Base-by-base conservation (phyloP, 2,329 filamentous ascomycete genomes). In the Chrysosporium queenslandicum region DNA sequence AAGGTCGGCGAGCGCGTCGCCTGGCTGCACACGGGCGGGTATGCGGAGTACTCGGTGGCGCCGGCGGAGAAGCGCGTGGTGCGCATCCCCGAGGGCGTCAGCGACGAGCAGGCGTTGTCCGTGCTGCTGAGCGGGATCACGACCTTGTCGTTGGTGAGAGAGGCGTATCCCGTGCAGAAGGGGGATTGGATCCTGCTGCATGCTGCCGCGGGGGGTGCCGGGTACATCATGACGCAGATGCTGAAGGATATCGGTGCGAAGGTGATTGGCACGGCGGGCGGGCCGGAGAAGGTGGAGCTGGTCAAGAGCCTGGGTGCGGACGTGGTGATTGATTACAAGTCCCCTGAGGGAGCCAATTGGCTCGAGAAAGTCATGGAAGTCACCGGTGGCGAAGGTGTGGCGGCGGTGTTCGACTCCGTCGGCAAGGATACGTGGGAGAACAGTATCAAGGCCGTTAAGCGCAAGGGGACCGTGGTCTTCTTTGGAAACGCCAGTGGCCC, bases 341-440 rank as follows among this genome's bases (percentile, higher is more conserved):
- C 95, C 57, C 86, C 94, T 64, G 86, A 89, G 57, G 83, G 83
- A 60, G 79, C 92, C 40, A 86, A 92, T 51, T 77, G 78, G 65
- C 83, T 92, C 52, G 86, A 94, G 58, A 77, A 77, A 63, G 76
- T 96, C 53, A 94, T 94, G 63, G 89, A 96, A 74, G 81, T 87
- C 46, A 95, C 88, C 0, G 78, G 74, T 1, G 84, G 84, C 0
- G 71, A 81, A 55, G 90, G 90, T 6, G 82, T 85, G 2, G 78
- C 81, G 57, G 87, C 83, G 8, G 84, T 94, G 25, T 94, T 88
- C 64, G 89, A 95, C 65, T 86, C 86, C 4, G 87, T 95, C 2
- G 90, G 89, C 11, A 87, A 87, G 71, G 77, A 77, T 46, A 95
- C 90, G 0, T 94, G 92, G 70, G 87, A 95, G 59, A 75, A 79